These are phyloP conservation scores for Globisporangium carolinianum DNA, from an alignment of 352 stramenopile genomes.

Conservation along the genomic window DNA sequence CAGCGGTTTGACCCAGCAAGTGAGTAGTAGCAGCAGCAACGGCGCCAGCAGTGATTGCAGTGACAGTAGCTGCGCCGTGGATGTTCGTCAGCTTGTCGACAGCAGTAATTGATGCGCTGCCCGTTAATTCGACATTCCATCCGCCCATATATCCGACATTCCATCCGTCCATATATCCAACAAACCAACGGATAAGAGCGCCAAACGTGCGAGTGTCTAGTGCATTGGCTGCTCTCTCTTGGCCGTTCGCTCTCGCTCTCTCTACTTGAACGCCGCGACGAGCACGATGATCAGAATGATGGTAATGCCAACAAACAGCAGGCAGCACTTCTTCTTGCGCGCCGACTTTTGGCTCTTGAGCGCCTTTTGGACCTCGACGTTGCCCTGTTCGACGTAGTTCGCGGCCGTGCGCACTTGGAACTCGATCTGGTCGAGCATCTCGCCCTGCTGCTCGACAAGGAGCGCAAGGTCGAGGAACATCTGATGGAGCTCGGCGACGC, in stretches of 20 bases:
- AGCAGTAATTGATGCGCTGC: too few relatives aligned
- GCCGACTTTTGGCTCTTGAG: conserved; percentile 95
- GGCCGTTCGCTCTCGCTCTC: conserved; percentile 5
- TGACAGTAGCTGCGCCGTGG: too few relatives aligned
- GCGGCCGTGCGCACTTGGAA: conserved; percentile 90
- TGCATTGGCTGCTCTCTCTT: conserved; percentile 3
- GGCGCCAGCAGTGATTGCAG: too few relatives aligned
- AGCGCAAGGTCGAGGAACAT: conserved; percentile 99
- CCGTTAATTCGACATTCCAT: too few relatives aligned
- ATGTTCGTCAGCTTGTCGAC: too few relatives aligned
- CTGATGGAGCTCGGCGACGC: conserved; percentile 96
- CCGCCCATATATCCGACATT: too few relatives aligned
- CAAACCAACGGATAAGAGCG: too few relatives aligned
- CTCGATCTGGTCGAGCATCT: conserved; percentile 98
- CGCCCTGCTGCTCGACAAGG: conserved; percentile 96
- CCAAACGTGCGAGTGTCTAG: too few relatives aligned
- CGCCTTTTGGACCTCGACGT: conserved; percentile 91
- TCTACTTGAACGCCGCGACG: conserved; percentile 59
- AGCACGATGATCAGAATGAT: conserved; percentile 80
- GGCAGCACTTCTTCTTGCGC: conserved; percentile 95
- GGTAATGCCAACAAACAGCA: conserved; percentile 70
- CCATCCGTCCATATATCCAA: too few relatives aligned
- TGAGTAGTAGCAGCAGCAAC: too few relatives aligned
- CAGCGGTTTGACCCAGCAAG: too few relatives aligned
- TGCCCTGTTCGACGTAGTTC: conserved; percentile 97